phyloP scores from a whole-genome alignment of 352 stramenopile genomes.

The Phytophthora capsici region DNA sequence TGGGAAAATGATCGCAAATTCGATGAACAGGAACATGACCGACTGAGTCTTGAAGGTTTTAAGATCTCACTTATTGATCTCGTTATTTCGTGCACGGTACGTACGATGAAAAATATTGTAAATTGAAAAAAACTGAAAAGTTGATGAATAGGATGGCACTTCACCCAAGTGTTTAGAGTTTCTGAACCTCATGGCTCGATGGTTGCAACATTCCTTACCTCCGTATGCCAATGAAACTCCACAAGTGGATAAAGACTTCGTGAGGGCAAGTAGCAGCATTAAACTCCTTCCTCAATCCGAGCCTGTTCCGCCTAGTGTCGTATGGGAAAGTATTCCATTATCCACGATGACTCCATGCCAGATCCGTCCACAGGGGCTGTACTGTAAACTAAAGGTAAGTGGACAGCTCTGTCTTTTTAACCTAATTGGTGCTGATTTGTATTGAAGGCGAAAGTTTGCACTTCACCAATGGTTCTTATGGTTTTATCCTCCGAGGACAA shows the following conservation, averaged over 20 bases:
- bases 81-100: slow-evolving; percentile 51
- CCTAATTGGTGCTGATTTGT: background rate
- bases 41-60: slow-evolving; percentile 58
- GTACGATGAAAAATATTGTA: slow-evolving; percentile 17
- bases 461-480: slow-evolving; percentile 54
- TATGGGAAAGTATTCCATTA: slow-evolving; percentile 47
- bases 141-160: slow-evolving; percentile 37
- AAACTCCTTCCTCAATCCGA: slow-evolving; percentile 12
- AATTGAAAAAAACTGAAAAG: background rate
- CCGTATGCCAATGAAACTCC: slow-evolving; percentile 4
- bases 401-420: background rate
- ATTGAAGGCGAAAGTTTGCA: slow-evolving; percentile 40
- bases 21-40: slow-evolving; percentile 42
- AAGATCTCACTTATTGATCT: slow-evolving; percentile 58
- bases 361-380: slow-evolving; percentile 38
- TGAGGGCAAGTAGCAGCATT: background rate
- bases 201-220: slow-evolving; percentile 45
- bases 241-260: slow-evolving; percentile 5
- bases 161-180: slow-evolving; percentile 56
- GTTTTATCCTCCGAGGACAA: slow-evolving; percentile 50
- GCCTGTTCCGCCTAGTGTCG: slow-evolving; percentile 1
- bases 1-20: slow-evolving; percentile 64
- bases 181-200: slow-evolving; percentile 47
- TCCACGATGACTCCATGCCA: slow-evolving; percentile 42
- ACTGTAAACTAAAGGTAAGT: slow-evolving; percentile 54